phyloP scores from a whole-genome alignment of 2,329 filamentous ascomycete species.

The Curvularia lunata region DNA sequence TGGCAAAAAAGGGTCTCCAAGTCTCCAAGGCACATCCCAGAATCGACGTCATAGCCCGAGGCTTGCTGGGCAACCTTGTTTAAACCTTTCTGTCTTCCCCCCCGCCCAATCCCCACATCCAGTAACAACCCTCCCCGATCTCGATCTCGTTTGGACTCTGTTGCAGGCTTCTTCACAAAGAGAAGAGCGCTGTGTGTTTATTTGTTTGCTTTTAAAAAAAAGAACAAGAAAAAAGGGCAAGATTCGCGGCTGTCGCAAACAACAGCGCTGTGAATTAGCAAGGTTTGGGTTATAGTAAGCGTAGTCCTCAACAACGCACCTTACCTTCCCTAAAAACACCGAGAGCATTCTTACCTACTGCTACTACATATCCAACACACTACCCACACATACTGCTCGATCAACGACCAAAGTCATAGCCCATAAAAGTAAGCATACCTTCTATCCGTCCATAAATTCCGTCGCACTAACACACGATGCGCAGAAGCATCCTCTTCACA shows the following conservation, averaged over 20 bases:
- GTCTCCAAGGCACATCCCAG: conserved; percentile 10
- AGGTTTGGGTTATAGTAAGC: neutral
- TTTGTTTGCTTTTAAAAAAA: no score
- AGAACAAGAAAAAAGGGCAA: neutral
- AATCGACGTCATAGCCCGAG: conserved; percentile 12
- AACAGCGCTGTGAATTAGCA: neutral
- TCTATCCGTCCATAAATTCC: neutral
- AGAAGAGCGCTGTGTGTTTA: neutral
- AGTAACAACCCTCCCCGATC: neutral
- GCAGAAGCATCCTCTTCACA: neutral
- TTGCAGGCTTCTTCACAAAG: neutral
- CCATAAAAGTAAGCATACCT: conserved; percentile 1
- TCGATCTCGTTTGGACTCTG: neutral
- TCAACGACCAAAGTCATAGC: neutral
- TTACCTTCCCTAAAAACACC: neutral
- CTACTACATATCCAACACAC: neutral
- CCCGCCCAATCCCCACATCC: neutral
- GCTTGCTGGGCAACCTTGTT: conserved; percentile 4
- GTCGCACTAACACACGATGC: neutral
- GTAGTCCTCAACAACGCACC: neutral
- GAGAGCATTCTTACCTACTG: neutral
- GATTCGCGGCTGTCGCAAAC: neutral
- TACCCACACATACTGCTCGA: no score
- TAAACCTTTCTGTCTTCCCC: neutral
- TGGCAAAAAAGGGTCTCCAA: conserved; percentile 2